These are phyloP conservation scores for Dothideomycetidae sp. DNA, from an alignment of 2,329 filamentous ascomycete species.

Conservation along the genomic window DNA sequence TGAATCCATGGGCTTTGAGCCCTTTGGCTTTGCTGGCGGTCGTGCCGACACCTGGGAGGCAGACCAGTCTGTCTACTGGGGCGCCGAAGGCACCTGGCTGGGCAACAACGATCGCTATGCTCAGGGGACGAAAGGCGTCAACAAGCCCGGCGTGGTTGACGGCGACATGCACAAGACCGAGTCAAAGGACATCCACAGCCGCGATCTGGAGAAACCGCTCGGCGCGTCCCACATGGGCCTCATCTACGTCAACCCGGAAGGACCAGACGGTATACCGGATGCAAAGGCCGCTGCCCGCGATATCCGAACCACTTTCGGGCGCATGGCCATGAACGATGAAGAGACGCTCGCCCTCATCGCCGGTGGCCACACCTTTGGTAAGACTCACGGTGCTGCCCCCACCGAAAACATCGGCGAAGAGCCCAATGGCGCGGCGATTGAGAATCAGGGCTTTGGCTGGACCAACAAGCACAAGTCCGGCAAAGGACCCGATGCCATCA, in stretches of 20 bases:
- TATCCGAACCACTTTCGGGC: constrained; percentile 59
- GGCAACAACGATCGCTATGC: constrained; percentile 59
- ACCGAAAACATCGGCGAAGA: constrained; percentile 51
- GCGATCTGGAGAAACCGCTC: constrained; percentile 53
- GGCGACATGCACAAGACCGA: constrained; percentile 29
- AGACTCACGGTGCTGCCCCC: constrained; percentile 61
- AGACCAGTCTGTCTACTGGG: constrained; percentile 66
- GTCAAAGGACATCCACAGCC: constrained; percentile 36
- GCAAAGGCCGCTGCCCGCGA: constrained; percentile 54
- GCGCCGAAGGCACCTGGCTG: constrained; percentile 58
- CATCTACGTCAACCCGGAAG: constrained; percentile 73
- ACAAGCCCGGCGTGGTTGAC: constrained; percentile 29
- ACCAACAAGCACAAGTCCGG: constrained; percentile 48
- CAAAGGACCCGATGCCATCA: constrained; percentile 60
- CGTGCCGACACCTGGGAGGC: constrained; percentile 61
- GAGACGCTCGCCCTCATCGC: constrained; percentile 69
- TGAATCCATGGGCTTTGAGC: constrained; percentile 61
- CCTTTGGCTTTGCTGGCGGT: constrained; percentile 60
- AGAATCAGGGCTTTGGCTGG: constrained; percentile 62
- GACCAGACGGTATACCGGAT: constrained; percentile 58
- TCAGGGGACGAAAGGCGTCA: constrained; percentile 34
- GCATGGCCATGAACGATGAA: constrained; percentile 74
- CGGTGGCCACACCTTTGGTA: constrained; percentile 66
- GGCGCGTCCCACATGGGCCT: constrained; percentile 59
- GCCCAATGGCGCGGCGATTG: constrained; percentile 49